Evolutionary conservation across 2,329 filamentous ascomycete species (phyloP).

Genomic region (Pseudocercospora fijiensis): DNA sequence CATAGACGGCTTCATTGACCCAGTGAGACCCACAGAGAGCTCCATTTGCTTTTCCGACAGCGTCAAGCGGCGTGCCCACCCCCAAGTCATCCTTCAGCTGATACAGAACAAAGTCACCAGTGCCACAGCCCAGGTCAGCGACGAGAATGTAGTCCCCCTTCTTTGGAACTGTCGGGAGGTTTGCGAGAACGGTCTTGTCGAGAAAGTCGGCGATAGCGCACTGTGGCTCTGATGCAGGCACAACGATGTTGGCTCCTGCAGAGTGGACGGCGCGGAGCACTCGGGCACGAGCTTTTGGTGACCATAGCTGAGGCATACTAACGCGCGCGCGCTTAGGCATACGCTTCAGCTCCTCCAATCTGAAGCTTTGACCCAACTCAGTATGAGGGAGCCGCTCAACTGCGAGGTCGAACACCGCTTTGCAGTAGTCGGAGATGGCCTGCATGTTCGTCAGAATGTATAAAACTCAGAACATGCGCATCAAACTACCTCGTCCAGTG

Average conservation of each 20-base stretch:
- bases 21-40: neutral
- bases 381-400: neutral
- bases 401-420: neutral
- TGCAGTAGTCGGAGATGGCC: neutral
- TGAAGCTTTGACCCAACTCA: neutral
- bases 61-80: neutral
- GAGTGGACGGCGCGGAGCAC: slow-evolving; percentile 19
- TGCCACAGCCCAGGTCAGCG: slow-evolving; percentile 18
- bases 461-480: no score
- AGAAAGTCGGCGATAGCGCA: slow-evolving; percentile 21
- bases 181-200: neutral
- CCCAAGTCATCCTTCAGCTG: slow-evolving; percentile 6
- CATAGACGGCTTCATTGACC: neutral
- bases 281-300: slow-evolving; percentile 5
- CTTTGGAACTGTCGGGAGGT: neutral
- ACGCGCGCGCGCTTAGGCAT: slow-evolving; percentile 1
- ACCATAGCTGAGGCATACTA: slow-evolving; percentile 21
- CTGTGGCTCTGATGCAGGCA: slow-evolving; percentile 18
- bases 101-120: slow-evolving; percentile 12
- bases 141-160: slow-evolving; percentile 15
- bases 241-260: slow-evolving; percentile 10
- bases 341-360: no score
- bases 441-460: neutral
- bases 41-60: slow-evolving; percentile 1
- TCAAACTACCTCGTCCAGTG: neutral